Conservation (phyloP, 768 basidiomycete species). For the Tylopilus cervinicoccineus region DNA sequence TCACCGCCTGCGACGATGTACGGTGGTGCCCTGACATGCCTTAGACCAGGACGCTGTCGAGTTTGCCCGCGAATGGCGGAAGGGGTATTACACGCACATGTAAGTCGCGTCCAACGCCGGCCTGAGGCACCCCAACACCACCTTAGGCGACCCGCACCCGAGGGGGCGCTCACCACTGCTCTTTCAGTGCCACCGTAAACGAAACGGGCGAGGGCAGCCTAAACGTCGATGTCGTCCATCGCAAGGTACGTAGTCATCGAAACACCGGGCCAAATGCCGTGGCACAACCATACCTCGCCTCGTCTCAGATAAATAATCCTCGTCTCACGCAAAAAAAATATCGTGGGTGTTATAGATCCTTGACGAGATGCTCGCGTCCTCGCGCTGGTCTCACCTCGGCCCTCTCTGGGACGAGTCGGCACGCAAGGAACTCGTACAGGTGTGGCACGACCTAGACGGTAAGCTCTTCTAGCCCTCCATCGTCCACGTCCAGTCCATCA, state of each 20-base stretch:
- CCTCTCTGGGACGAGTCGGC: conserved; percentile 40
- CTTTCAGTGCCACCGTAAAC: conserved; percentile 39
- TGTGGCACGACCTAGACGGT: conserved; percentile 64
- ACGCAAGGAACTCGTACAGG: conserved; percentile 41
- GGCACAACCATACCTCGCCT: too few species aligned
- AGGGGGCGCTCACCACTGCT: background rate
- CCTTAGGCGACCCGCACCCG: background rate
- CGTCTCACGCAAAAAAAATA: too few species aligned
- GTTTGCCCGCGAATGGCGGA: conserved; percentile 57
- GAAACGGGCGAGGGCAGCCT: conserved; percentile 42
- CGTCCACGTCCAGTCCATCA: background rate
- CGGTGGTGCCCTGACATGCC: background rate
- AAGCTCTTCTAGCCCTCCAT: conserved; percentile 1
- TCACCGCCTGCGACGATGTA: background rate
- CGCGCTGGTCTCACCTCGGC: conserved; percentile 50
- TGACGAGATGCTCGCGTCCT: conserved; percentile 46
- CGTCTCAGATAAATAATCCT: too few species aligned
- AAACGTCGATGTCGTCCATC: conserved; percentile 54
- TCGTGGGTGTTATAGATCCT: too few species aligned
- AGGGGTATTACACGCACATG: conserved; percentile 38
- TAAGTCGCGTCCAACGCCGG: background rate
- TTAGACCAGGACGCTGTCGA: conserved; percentile 23
- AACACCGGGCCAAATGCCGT: too few species aligned
- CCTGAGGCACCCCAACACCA: too few species aligned
- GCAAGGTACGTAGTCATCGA: conserved; percentile 37